Conservation (phyloP, 208 protist species). For the Leishmania mexicana region DNA sequence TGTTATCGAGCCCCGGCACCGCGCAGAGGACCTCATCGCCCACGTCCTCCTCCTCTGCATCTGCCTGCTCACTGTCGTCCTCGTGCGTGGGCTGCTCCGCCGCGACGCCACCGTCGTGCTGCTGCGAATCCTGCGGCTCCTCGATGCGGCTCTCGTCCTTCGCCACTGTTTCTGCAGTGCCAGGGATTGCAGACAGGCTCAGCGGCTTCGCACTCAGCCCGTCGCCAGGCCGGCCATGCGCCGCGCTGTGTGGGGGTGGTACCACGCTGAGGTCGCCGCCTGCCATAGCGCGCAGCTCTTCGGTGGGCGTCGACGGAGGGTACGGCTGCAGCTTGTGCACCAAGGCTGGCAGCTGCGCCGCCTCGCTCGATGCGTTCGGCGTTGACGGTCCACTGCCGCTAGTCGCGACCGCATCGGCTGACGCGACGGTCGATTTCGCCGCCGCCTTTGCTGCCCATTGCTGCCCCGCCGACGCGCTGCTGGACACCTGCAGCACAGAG, state of each 20-base stretch:
- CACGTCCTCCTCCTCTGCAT: constrained; percentile 42
- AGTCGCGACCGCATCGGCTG: background rate
- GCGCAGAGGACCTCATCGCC: constrained; percentile 79
- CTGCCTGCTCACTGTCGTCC: background rate
- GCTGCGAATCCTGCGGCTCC: background rate
- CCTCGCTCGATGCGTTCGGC: background rate
- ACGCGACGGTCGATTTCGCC: background rate
- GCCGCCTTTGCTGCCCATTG: background rate
- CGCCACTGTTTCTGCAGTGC: too few relatives aligned
- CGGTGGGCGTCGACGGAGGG: constrained; percentile 10
- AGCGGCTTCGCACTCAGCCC: background rate
- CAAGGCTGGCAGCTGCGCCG: background rate
- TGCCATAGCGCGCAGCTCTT: constrained; percentile 29
- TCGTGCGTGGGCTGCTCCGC: background rate
- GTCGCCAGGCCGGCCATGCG: background rate
- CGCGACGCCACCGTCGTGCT: background rate
- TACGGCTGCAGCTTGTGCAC: constrained; percentile 1
- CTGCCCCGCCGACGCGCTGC: background rate
- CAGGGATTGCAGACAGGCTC: too few relatives aligned
- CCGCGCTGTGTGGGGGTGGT: constrained; percentile 1
- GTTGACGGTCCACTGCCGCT: background rate
- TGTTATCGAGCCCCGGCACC: constrained; percentile 80
- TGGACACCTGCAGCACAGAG: background rate
- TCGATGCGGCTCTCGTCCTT: background rate
- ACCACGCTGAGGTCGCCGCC: constrained; percentile 31